Conservation (phyloP, 1,139 yeast species). For the Saccharomyces pastorianus region DNA sequence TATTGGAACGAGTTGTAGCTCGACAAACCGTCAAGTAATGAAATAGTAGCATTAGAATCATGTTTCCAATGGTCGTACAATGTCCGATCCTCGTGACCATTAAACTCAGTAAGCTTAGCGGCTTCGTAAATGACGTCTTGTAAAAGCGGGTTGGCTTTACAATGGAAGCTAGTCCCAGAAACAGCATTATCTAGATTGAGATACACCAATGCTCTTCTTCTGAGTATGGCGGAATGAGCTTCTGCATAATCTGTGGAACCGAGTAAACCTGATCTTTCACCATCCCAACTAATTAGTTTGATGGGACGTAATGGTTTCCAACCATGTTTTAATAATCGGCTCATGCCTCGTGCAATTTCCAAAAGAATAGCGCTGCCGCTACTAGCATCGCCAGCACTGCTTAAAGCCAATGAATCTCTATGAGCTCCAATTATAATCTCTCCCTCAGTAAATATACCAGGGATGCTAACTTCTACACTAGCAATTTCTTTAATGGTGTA, state of each 20-base stretch:
- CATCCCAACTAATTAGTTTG: conserved; percentile 47
- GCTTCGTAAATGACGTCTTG: conserved; percentile 31
- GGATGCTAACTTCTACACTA: conserved; percentile 40
- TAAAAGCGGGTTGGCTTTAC: conserved; percentile 39
- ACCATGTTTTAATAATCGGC: conserved; percentile 35
- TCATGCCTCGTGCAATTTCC: conserved; percentile 41
- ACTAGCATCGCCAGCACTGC: conserved; percentile 41
- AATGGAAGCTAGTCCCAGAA: conserved; percentile 36
- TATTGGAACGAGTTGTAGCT: conserved; percentile 43
- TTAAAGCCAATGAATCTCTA: conserved; percentile 37
- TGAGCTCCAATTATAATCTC: conserved; percentile 43
- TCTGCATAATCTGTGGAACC: conserved; percentile 47
- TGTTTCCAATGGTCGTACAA: conserved; percentile 34
- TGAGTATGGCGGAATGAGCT: conserved; percentile 30
- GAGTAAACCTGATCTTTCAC: conserved; percentile 38
- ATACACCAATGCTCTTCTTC: conserved; percentile 36
- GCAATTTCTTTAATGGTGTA: conserved; percentile 35
- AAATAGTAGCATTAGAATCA: conserved; percentile 26
- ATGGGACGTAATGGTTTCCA: conserved; percentile 51
- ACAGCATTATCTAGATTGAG: conserved; percentile 42
- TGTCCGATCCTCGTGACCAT: conserved; percentile 26
- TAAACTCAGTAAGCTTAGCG: conserved; percentile 33
- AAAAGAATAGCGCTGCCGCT: conserved; percentile 39
- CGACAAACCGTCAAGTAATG: conserved; percentile 33
- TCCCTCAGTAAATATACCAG: conserved; percentile 42